These are phyloP conservation scores for Suillus paluster DNA, from an alignment of 768 basidiomycete genomes.

Conservation along the genomic window DNA sequence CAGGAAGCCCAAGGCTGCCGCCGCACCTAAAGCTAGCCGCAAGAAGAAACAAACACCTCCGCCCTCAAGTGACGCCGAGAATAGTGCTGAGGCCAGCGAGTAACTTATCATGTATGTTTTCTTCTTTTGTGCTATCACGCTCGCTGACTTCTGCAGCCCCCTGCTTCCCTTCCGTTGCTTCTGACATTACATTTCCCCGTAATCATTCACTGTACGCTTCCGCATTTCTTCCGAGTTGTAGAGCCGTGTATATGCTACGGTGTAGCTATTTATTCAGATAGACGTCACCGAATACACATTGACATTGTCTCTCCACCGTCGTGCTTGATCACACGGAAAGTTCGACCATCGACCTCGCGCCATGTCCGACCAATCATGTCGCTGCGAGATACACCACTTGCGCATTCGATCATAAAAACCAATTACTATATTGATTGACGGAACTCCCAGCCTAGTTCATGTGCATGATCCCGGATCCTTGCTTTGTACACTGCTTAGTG, in stretches of 20 bases:
- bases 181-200: constrained; percentile 17
- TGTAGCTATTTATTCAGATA: constrained; percentile 8
- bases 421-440: no score
- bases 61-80: constrained; percentile 27
- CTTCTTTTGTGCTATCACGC: not conserved
- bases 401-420: no score
- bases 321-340: not conserved
- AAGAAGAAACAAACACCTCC: constrained; percentile 21
- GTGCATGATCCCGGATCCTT: no score
- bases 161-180: constrained; percentile 4
- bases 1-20: constrained; percentile 47
- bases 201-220: constrained; percentile 12
- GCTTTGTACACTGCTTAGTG: no score
- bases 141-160: constrained; percentile 7
- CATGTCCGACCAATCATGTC: not conserved
- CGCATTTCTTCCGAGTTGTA: not conserved
- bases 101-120: constrained; percentile 14
- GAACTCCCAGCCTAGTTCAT: no score
- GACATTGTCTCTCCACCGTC: not conserved
- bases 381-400: no score
- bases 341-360: no score
- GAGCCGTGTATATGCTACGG: constrained; percentile 17
- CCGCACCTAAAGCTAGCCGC: constrained; percentile 9
- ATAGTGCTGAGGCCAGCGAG: constrained; percentile 26
- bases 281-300: constrained; percentile 1